Conservation (phyloP, 345 rosid genomes). For the Bruguiera gymnorhiza region DNA sequence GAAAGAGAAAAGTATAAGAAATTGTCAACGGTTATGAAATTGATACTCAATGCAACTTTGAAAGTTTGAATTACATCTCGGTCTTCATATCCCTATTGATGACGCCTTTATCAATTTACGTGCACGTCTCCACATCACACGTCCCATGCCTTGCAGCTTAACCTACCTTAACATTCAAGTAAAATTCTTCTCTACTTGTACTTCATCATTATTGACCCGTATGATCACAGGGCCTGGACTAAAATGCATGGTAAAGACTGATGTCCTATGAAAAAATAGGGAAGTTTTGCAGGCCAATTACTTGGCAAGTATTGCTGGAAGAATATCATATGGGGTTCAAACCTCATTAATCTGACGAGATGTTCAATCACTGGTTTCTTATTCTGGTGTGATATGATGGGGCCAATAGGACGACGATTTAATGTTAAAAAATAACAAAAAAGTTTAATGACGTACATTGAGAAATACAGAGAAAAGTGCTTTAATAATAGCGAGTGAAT, state of each 20-base stretch:
- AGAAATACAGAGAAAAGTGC: too few species aligned
- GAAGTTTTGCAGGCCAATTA: too few species aligned
- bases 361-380: too few species aligned
- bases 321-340: too few species aligned
- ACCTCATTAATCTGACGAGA: too few species aligned
- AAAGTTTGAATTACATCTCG: constrained; percentile 29
- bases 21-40: constrained; percentile 55
- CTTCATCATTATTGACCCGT: not conserved
- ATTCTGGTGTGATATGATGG: too few species aligned
- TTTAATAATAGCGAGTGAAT: too few species aligned
- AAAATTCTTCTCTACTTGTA: not conserved
- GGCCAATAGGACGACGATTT: too few species aligned
- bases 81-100: constrained; percentile 18
- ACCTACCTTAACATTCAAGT: constrained; percentile 9
- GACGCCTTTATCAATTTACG: constrained; percentile 46
- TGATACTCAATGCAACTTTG: constrained; percentile 28
- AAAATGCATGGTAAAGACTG: not conserved
- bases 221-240: not conserved
- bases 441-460: too few species aligned
- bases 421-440: too few species aligned
- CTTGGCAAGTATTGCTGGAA: too few species aligned
- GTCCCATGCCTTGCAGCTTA: constrained; percentile 19
- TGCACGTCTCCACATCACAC: constrained; percentile 30
- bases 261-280: not conserved
- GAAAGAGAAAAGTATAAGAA: not conserved